Evolutionary conservation across 805 yeast genomes (phyloP).

Genomic region (Tanozyma kutaoensis): DNA sequence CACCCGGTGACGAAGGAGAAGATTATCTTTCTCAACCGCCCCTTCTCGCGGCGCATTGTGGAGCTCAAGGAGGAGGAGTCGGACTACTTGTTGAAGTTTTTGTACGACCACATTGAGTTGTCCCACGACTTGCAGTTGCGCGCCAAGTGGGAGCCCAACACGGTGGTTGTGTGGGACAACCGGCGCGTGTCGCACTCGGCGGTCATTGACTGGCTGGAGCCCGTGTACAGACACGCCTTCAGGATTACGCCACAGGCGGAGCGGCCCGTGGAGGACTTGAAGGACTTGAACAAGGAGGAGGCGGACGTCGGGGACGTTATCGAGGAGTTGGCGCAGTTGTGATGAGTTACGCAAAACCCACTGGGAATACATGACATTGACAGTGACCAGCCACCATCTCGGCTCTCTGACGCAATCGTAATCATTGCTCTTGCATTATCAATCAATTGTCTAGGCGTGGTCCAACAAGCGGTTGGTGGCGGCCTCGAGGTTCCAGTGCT

Average conservation of each 20-base stretch:
- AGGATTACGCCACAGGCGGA: constrained; percentile 67
- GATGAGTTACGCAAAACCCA: too few species aligned
- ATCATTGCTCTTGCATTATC: too few species aligned
- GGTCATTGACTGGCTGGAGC: constrained; percentile 50
- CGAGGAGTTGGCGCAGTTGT: constrained; percentile 5
- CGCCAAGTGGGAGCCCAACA: constrained; percentile 56
- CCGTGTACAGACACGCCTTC: constrained; percentile 57
- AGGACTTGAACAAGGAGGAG: constrained; percentile 25
- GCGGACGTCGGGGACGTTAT: constrained; percentile 6
- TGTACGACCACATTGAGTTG: constrained; percentile 38
- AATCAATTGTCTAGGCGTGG: constrained; percentile 46
- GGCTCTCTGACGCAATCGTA: too few species aligned
- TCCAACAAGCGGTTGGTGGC: constrained; percentile 85
- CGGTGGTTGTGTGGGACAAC: constrained; percentile 73
- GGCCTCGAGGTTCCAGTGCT: constrained; percentile 64
- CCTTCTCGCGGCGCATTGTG: constrained; percentile 52
- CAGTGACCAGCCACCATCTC: too few species aligned
- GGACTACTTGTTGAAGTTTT: constrained; percentile 41
- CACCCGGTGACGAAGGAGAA: constrained; percentile 64
- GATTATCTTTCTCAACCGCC: constrained; percentile 40
- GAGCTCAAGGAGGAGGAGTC: constrained; percentile 68
- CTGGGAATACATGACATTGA: too few species aligned
- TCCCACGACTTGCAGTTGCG: constrained; percentile 54
- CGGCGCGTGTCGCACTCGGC: constrained; percentile 61
- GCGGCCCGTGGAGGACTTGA: constrained; percentile 39